These are phyloP conservation scores for Dissoconium aciculare DNA, from an alignment of 2,329 filamentous ascomycete species.

Conservation along the genomic window DNA sequence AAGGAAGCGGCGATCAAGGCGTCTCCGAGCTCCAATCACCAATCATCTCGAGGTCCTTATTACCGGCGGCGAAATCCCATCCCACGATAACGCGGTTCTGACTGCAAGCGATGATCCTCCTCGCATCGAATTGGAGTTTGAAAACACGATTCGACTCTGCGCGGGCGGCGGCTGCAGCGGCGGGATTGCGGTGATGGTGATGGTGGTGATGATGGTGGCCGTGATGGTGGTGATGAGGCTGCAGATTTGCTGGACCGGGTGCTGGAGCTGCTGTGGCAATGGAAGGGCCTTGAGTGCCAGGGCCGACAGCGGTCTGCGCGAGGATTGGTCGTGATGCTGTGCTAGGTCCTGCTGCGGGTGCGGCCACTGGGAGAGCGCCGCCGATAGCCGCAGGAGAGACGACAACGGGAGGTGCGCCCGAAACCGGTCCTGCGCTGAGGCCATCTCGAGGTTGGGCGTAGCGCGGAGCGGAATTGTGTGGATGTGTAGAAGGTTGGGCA, in stretches of 20 bases:
- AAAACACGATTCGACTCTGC: constrained; percentile 54
- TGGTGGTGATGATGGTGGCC: constrained; percentile 14
- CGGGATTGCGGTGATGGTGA: constrained; percentile 8
- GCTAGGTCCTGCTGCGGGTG: constrained; percentile 9
- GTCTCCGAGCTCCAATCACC: constrained; percentile 23
- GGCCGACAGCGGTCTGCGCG: constrained; percentile 14
- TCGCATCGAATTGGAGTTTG: constrained; percentile 90
- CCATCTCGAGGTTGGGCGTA: neutral
- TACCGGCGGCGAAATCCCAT: constrained; percentile 91
- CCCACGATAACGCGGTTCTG: constrained; percentile 85
- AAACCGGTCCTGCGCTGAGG: neutral
- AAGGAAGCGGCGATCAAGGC: constrained; percentile 6
- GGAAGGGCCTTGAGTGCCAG: constrained; percentile 1
- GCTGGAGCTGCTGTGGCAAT: constrained; percentile 10
- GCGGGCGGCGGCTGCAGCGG: constrained; percentile 16
- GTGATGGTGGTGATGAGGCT: constrained; percentile 14
- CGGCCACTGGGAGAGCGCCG: constrained; percentile 2
- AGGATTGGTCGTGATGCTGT: constrained; percentile 21
- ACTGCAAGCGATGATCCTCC: constrained; percentile 85
- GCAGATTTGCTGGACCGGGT: constrained; percentile 13
- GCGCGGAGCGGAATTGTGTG: too few relatives aligned
- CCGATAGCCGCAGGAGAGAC: neutral
- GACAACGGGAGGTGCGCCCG: neutral
- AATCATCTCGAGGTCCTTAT: constrained; percentile 41
- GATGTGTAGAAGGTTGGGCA: neutral